Evolutionary conservation across 1,139 yeast genomes (phyloP), one percentile per base, ranked within the genome.

Genomic region (Lodderomyces oxycetoniae): DNA sequence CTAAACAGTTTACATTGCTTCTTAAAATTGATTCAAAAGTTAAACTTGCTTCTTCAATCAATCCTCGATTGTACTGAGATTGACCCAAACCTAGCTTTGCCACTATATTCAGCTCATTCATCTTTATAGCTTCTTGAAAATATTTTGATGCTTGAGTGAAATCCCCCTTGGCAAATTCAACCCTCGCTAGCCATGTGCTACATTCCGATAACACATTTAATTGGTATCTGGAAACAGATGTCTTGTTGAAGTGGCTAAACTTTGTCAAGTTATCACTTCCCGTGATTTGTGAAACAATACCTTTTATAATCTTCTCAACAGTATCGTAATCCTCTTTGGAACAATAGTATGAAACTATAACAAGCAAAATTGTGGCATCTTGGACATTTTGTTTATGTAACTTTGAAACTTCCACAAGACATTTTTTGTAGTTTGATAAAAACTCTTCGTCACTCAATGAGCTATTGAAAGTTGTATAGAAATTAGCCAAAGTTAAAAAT

Each of bases 61-160:
- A 78, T 23, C 82, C 77, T 53, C 88, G 79, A 39, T 79, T 71
- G 41, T 81, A 72, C 52, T 87, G 91, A 3, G 95, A 77, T 55
- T 87, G 93, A 0, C 95, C 96, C 42, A 85, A 71, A 19, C 96
- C 97, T 37, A 89, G 64, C 47, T 78, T 77, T 1, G 96, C 81
- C 23, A 84, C 66, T 9, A 80, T 53, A 46, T 82, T 81, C 32
- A 61, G 63, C 30, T 79, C 85, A 48, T 80, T 77, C 31, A 67
- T 60, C 46, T 75, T 79, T 32, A 77, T 66, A n/a, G 93, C 75
- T 46, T 75, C 87, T 50, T 81, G 80, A 57, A 86, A 89, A 48
- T 71, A 67, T 40, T 74, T 73, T 48, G 87, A 84, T 0, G 97
- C 82, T 42, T 74, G 74, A 9, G 77, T 73, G 47, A 68, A 77